Evolutionary conservation across 164 flowering plant species (phyloP).

Genomic region (Annona cherimola): DNA sequence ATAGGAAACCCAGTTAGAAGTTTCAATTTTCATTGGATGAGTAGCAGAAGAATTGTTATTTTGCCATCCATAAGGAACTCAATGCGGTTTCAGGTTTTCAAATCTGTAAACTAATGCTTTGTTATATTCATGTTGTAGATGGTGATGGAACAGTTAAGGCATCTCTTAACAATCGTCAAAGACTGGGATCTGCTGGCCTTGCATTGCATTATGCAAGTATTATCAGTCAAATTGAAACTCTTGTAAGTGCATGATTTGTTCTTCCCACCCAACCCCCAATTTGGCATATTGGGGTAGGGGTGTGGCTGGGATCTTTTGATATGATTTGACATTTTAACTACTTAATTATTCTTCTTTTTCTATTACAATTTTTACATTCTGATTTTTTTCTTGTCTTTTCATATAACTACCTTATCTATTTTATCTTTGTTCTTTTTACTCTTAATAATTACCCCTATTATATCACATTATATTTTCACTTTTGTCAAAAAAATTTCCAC

Average conservation of each 20-base stretch:
- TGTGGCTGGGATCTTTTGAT: too few relatives aligned
- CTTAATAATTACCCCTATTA: too few relatives aligned
- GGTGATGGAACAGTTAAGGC: conserved; percentile 40
- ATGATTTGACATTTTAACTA: too few relatives aligned
- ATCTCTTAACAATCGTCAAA: conserved; percentile 34
- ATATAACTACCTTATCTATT: too few relatives aligned
- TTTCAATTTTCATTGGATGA: background rate
- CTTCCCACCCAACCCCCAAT: background rate
- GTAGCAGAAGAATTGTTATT: background rate
- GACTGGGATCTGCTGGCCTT: conserved; percentile 84
- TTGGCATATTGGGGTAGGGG: too few relatives aligned
- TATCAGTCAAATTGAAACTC: conserved; percentile 75
- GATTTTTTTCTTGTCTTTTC: too few relatives aligned
- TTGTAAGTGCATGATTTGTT: conserved; percentile 46
- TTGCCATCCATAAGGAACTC: background rate
- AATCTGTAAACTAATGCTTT: background rate
- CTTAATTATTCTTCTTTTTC: too few relatives aligned
- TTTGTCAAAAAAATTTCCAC: too few relatives aligned
- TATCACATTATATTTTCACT: too few relatives aligned
- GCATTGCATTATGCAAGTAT: conserved; percentile 93
- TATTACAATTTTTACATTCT: too few relatives aligned
- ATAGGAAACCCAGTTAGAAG: background rate
- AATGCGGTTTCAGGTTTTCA: background rate
- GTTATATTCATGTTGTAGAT: conserved; percentile 38
- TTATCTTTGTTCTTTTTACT: too few relatives aligned